phyloP scores from a whole-genome alignment of 2,329 filamentous ascomycete species.

The Beauveria medogensis region DNA sequence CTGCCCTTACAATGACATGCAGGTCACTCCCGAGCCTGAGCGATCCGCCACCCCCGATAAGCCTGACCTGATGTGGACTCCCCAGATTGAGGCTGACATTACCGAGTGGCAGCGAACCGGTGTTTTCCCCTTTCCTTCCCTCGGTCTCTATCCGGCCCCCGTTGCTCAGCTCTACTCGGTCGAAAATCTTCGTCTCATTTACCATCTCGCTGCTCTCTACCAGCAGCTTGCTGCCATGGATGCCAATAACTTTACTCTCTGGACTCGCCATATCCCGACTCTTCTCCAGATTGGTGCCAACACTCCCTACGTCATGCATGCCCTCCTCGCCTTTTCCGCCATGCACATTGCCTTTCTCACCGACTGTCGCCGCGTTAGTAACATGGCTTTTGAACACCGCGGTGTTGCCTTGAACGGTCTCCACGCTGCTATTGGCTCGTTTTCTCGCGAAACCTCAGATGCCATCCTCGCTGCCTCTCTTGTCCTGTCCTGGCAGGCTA shows the following conservation, averaged over 20 bases:
- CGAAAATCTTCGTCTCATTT: conserved; percentile 79
- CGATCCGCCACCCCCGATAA: conserved; percentile 53
- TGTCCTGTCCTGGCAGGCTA: conserved; percentile 90
- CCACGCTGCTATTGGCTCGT: conserved; percentile 76
- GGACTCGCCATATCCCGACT: conserved; percentile 85
- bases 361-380: conserved; percentile 74
- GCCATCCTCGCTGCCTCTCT: conserved; percentile 86
- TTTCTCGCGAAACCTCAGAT: conserved; percentile 81
- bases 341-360: conserved; percentile 88
- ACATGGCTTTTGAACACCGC: conserved; percentile 83
- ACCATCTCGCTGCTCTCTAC: conserved; percentile 81
- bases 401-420: conserved; percentile 79
- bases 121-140: conserved; percentile 74
- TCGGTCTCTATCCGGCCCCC: conserved; percentile 68
- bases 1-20: conserved; percentile 92
- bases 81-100: conserved; percentile 74
- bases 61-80: conserved; percentile 73
- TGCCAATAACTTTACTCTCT: conserved; percentile 78
- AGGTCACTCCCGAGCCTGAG: conserved; percentile 54
- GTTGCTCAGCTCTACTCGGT: conserved; percentile 64
- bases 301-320: conserved; percentile 87
- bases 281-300: conserved; percentile 68
- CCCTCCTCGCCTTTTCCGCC: conserved; percentile 86
- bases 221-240: conserved; percentile 71
- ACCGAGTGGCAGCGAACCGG: conserved; percentile 78